Evolutionary conservation across 31 red algal species (phyloP), one percentile per base, ranked within the genome.

Genomic region (Odonthalia washingtoniensis): DNA sequence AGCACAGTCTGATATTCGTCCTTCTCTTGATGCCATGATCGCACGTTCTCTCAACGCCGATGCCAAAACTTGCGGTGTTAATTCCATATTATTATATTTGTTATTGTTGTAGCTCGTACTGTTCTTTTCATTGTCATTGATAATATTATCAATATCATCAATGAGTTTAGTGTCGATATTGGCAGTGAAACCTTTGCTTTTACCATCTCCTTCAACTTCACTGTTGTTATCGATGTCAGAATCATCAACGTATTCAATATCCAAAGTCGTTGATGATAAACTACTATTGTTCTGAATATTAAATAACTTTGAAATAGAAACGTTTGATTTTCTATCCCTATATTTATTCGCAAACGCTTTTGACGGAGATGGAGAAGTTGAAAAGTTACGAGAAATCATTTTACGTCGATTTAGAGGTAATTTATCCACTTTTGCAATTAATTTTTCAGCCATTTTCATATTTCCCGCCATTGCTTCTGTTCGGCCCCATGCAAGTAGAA

Each of bases 391-490:
- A 14, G 9, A 14, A 57, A 57, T 57, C 49, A 57, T 57, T 21
- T 57, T 57, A 14, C 49, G 31, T 37, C 43, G 39, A 4, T 38
- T 53, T 27, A 42, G 28, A 26, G 44, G 65, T 68, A 75, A 34
- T 30, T 35, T 64, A 16, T 76, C 77, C 30, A 83, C 87, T 31
- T 65, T 16, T 6, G 63, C 70, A 3, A 90, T 68, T 3, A 90
- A 52, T 5, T 35, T 67, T 40, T 91, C 89, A 1, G 89, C 89
- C 3, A 36, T 49, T 1, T 38, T 24, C 38, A 85, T 45, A 45
- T 91, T 76, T 6, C 89, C 89, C 6, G 89, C 89, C 4, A 85
- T 36, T 39, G 81, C 80, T 43, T 91, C 89, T 18, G 77, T 91
- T 62, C 81, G 75, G 0, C 89, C 89, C 79, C 73, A 91, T 43